Evolutionary conservation across 805 yeast species (phyloP), one percentile per base, ranked within the genome.

Genomic region (Saturnispora besseyi): DNA sequence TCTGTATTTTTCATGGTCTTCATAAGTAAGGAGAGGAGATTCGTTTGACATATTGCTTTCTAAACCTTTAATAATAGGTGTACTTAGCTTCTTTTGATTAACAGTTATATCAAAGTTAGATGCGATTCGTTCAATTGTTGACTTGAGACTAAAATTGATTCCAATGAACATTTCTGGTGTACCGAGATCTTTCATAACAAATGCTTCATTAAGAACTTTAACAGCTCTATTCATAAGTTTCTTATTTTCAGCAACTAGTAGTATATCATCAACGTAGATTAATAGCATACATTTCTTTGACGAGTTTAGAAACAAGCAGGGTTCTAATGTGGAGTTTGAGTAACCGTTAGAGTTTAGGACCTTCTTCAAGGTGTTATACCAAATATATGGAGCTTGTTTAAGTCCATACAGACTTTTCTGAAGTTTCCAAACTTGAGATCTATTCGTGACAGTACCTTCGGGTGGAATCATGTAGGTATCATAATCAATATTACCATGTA

Each of bases 401-500:
- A 43, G n/a, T 8, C 50, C 44, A 26, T 50, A 42, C 3, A 50
- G 18, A 13, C 29, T 24, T 32, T 41, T 47, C 3, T 34, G 41
- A 18, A 47, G 18, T 21, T 51, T 44, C 43, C 47, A 47, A 2
- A 48, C 22, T 4, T 22, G 3, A 15, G 18, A 4, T 29, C 12
- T 4, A 6, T 13, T n/a, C 3, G 21, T 32, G 18, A 7, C 24
- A 18, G 30, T 26, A 5, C 48, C 48, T 15, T n/a, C 18, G 1
- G 53, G 50, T 26, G 51, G 55, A 29, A 31, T 10, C 11, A 48
- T 22, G 21, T 46, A 50, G 2, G 46, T 36, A 5, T 43, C 29
- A 32, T 44, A 42, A 33, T 53, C 52, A 5, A 51, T 41, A 1
- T 44, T 33, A 11, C 51, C 54, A 34, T 49, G 49, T 2, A 51